Conservation (phyloP, 2,329 filamentous ascomycete genomes). For the Diaporthe citriasiana region DNA sequence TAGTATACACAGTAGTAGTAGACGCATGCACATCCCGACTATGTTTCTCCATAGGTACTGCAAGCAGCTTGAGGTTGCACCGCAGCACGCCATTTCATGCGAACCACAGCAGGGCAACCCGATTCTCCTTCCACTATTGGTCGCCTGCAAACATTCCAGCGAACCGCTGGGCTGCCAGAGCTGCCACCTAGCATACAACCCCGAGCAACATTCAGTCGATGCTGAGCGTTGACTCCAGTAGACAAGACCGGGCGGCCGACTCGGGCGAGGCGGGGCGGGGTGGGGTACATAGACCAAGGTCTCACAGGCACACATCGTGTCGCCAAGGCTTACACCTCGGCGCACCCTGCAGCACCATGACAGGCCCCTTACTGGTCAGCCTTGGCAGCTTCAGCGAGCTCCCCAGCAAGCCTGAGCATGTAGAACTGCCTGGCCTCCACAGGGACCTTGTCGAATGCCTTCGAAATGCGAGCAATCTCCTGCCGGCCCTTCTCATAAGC, state of each 20-base stretch:
- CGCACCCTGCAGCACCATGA: background rate
- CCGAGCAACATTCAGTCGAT: no score
- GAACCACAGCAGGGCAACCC: conserved; percentile 4
- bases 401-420: conserved; percentile 77
- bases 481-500: conserved; percentile 86
- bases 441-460: conserved; percentile 75
- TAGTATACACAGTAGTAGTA: no score
- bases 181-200: no score
- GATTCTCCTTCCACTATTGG: background rate
- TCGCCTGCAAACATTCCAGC: background rate
- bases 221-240: background rate
- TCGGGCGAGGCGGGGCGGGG: background rate
- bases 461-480: conserved; percentile 77
- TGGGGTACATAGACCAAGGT: background rate
- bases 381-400: conserved; percentile 60
- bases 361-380: background rate
- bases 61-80: conserved; percentile 12
- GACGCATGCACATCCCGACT: no score
- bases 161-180: background rate
- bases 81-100: conserved; percentile 8
- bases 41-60: no score
- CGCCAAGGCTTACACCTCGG: background rate
- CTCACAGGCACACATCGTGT: background rate
- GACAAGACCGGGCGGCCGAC: background rate
- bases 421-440: conserved; percentile 81